phyloP scores from a whole-genome alignment of 371 early-diverging fungal species.

The Mucor circinelloides region DNA sequence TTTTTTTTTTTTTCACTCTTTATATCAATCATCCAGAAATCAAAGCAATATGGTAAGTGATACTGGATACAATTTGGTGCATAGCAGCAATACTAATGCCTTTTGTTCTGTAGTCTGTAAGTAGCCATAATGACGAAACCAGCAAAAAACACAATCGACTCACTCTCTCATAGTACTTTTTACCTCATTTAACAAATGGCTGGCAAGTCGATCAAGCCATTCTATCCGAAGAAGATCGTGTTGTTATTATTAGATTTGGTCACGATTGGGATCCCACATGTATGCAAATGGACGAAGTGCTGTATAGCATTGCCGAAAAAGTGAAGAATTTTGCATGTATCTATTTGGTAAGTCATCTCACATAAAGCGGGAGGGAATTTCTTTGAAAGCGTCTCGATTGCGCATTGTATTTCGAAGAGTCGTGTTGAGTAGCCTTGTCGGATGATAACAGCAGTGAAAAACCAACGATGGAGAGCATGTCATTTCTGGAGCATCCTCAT shows the following conservation, averaged over 20 bases:
- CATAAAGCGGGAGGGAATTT: neutral
- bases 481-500: no score
- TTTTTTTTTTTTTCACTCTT: neutral
- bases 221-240: conserved; percentile 94
- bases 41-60: neutral
- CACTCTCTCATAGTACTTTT: conserved; percentile 56
- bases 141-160: neutral
- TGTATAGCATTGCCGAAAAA: conserved; percentile 91
- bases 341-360: conserved; percentile 68
- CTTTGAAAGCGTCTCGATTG: neutral
- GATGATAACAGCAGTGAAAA: no score
- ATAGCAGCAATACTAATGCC: neutral
- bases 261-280: conserved; percentile 97
- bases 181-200: conserved; percentile 81
- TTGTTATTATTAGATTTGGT: conserved; percentile 96
- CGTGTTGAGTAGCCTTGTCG: no score
- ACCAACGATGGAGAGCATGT: no score
- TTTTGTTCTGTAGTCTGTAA: conserved; percentile 16
- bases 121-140: neutral
- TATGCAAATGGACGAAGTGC: conserved; percentile 97
- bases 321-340: conserved; percentile 98
- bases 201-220: conserved; percentile 99
- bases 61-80: neutral
- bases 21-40: neutral
- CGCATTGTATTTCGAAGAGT: neutral